Base-by-base conservation (phyloP, 140 eudicot genomes). In the Erigeron philadelphicus region DNA sequence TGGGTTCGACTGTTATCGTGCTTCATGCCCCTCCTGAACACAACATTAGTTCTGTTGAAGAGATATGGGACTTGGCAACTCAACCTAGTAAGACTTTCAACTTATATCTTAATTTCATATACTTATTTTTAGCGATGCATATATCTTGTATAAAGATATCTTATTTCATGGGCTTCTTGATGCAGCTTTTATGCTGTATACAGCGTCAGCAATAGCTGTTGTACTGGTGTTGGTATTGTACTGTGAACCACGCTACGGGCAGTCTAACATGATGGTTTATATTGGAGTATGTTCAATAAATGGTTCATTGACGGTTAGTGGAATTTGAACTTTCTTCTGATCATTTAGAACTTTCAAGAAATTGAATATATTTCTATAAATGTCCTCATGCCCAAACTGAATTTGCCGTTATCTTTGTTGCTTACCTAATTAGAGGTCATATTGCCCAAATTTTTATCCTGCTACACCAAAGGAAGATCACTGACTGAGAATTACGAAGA, bases 281-380 rank as follows among this genome's bases (percentile, higher is more conserved):
- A 84, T 91, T 23, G 96, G 96, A 49, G 87, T 91, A 53, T 91
- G 97, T 73, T 91, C 97, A 78, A 78, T 91, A 69, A 79, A 85
- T 79, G 97, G 97, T 64, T 90, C 97, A 43, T 61, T 90, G 66
- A 90, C 97, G 82, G 97, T 90, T 59, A 80, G 97, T 84, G 8
- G 55, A 47, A 58, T 46, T 13, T 57, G n/a, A 66, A 68, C 44
- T 61, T 61, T 76, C 11, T 56, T 43, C 67, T 12, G 9, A 75
- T 49, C 54, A 9, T 25, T 41, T 62, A 42, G 61, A 41, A 11
- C n/a, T 0, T 46, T 21, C 7, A 38, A 66, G 59, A 16, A 18
- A 31, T 38, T 55, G 35, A 13, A 65, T 64, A 21, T 19, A 53
- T 73, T 53, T 64, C 48, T 64, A 41, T 46, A 35, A 19, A 48